Conservation (phyloP, 805 yeast genomes). For the Sugiyamaella marilandica region DNA sequence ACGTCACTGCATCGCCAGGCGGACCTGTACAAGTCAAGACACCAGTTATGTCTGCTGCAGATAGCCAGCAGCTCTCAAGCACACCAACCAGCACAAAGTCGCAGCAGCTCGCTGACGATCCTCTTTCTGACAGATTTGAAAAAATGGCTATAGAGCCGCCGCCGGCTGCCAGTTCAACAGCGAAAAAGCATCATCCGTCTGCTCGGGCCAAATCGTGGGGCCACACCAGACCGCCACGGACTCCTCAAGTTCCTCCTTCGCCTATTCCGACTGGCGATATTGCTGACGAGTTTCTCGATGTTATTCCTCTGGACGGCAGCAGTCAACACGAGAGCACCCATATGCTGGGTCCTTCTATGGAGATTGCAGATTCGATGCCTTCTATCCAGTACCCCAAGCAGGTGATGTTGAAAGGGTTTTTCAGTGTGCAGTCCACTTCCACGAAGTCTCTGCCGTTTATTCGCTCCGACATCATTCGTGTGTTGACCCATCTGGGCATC, state of each 20-base stretch:
- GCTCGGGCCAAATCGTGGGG: constrained; percentile 87
- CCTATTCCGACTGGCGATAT: constrained; percentile 12
- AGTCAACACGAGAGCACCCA: constrained; percentile 4
- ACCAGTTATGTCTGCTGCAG: constrained; percentile 10
- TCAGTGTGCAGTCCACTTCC: constrained; percentile 91
- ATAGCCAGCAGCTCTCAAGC: background rate
- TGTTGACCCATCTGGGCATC: constrained; percentile 70
- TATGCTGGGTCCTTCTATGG: constrained; percentile 7
- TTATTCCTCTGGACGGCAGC: constrained; percentile 15
- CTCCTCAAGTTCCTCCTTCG: constrained; percentile 4
- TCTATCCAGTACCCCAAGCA: constrained; percentile 92
- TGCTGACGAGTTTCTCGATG: constrained; percentile 23
- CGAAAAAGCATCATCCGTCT: constrained; percentile 56
- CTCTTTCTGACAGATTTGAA: background rate
- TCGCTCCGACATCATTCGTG: constrained; percentile 75
- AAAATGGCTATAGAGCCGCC: background rate
- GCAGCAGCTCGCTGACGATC: background rate
- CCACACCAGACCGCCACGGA: constrained; percentile 38
- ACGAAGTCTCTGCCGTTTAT: constrained; percentile 87
- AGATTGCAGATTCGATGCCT: constrained; percentile 30
- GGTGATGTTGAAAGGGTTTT: constrained; percentile 85
- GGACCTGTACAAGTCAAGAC: background rate
- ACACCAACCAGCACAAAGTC: background rate
- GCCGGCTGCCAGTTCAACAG: background rate
- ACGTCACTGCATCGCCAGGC: constrained; percentile 17